Evolutionary conservation across 2,329 filamentous ascomycete genomes (phyloP), one percentile per base, ranked within the genome.

Genomic region (Paraconiothyrium brasiliense): DNA sequence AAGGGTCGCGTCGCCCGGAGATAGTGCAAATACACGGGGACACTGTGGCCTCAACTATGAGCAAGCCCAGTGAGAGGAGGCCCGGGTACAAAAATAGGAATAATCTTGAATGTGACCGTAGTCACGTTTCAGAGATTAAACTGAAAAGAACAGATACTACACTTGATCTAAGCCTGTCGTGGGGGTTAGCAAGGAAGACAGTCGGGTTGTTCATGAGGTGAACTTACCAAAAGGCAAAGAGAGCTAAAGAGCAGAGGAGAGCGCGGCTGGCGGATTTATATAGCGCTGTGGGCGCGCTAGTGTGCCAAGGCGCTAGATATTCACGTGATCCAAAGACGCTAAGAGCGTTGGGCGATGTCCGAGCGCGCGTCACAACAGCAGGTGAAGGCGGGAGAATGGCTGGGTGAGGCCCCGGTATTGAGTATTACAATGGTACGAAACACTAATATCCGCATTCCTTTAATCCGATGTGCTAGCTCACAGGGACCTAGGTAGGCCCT

Each of bases 101-200:
- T 51, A 51, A 51, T 37, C 48, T 51, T 51, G 32, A 51, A 51
- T 37, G 32, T 10, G 30, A 2, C 48, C 48, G 48, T 50, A 50
- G 48, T 4, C 27, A 7, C 32, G 48, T 51, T 51, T 37, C n/a
- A 51, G 48, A 20, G 48, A 37, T 51, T 51, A 51, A 51, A 51
- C 48, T 51, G n/a, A 37, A 51, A 51, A 51, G 48, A 51, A 51
- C 48, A 51, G 48, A 51, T 51, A 51, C 48, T 51, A 51, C 48
- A 51, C 48, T 51, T 51, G 48, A 51, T 51, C 48, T 51, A 51
- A 51, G 48, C 48, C 48, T 48, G 20, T 24, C 7, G 13, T 4
- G 20, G 13, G 22, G 46, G 27, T 48, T 27, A 48, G 46, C 3
- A 30, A 27, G 11, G 46, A 7, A 48, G 46, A 11, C 3, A 13